Base-by-base conservation (phyloP, 331 rosid species). In the Telfairia occidentalis region DNA sequence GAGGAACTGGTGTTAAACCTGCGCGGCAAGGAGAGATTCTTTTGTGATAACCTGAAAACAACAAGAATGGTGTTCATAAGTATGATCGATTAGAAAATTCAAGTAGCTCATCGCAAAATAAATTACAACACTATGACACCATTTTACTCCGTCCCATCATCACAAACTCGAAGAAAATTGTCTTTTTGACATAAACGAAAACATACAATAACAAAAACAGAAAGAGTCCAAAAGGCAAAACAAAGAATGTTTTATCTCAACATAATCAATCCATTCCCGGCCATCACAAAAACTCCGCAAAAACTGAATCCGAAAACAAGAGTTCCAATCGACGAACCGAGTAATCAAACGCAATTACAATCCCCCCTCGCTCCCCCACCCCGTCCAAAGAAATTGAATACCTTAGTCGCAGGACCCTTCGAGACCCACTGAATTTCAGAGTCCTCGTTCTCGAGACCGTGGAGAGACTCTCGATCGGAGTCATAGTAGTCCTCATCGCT, bases 401-500 rank as follows among this genome's bases (percentile, higher is more conserved):
- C 99, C 99, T 89, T 89, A 32, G 90, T 83, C 11, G 96, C 38
- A 75, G 96, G 79, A 76, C 82, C 87, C 92, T 87, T 90, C 1
- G 89, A 46, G 38, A 71, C 84, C 76, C 85, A 80, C 32, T 78
- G 86, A 73, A 55, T 65, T 76, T 83, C 87, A 28, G 77, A 58
- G 32, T 88, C 97, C 2, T 92, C 92, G 84, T 92, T 92, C 49
- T 86, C 97, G 23, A 83, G 77, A 28, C 85, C 91, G 12, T 91
- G 90, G 11, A 77, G 75, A 37, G 96, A 91, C 15, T 89, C 96
- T 37, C 83, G 92, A 90, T 92, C 97, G 89, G 97, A 90, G 87
- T 80, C 81, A 2, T 21, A 82, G 50, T 75, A 87, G 24, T 88
- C 97, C 2, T 89, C 97, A 32, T 92, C 97, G 86, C 89, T 86